Evolutionary conservation across 768 basidiomycete genomes (phyloP).

Genomic region (Postia placenta): DNA sequence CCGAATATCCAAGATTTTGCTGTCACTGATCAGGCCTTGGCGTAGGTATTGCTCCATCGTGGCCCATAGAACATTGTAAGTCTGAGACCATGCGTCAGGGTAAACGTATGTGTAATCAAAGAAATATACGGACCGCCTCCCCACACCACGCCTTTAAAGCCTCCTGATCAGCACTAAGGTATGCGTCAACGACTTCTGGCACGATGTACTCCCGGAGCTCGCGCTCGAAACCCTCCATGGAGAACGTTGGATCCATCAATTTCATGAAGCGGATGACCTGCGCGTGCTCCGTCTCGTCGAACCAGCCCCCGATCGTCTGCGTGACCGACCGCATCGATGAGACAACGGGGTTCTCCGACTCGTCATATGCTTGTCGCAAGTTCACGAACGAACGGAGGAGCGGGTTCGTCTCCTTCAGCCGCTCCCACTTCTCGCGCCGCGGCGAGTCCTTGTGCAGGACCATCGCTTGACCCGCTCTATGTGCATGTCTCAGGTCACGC

Average conservation of each 20-base stretch:
- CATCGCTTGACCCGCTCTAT: constrained; percentile 79
- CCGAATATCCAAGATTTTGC: constrained; percentile 93
- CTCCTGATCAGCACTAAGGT: constrained; percentile 85
- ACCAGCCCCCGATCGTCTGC: constrained; percentile 80
- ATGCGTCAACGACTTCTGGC: constrained; percentile 96
- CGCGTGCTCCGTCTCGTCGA: constrained; percentile 98
- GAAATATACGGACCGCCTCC: constrained; percentile 68
- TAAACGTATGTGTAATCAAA: background rate
- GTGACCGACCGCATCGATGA: constrained; percentile 78
- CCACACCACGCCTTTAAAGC: constrained; percentile 87
- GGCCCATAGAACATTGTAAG: constrained; percentile 97
- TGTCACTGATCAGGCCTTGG: constrained; percentile 88
- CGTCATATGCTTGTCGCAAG: constrained; percentile 71
- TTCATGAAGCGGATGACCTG: constrained; percentile 87
- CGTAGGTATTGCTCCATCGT: constrained; percentile 92
- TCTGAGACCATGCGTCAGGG: constrained; percentile 37
- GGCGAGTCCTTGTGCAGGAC: constrained; percentile 81
- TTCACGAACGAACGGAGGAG: constrained; percentile 53
- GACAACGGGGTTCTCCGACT: constrained; percentile 90
- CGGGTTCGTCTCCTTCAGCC: constrained; percentile 75
- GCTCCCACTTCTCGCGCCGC: constrained; percentile 75
- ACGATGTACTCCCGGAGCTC: constrained; percentile 96
- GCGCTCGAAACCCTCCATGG: constrained; percentile 78
- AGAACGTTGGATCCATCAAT: constrained; percentile 82
- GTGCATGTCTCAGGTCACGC: background rate